Evolutionary conservation across 192 early-diverging fungal species (phyloP).

Genomic region (Podila epigama): DNA sequence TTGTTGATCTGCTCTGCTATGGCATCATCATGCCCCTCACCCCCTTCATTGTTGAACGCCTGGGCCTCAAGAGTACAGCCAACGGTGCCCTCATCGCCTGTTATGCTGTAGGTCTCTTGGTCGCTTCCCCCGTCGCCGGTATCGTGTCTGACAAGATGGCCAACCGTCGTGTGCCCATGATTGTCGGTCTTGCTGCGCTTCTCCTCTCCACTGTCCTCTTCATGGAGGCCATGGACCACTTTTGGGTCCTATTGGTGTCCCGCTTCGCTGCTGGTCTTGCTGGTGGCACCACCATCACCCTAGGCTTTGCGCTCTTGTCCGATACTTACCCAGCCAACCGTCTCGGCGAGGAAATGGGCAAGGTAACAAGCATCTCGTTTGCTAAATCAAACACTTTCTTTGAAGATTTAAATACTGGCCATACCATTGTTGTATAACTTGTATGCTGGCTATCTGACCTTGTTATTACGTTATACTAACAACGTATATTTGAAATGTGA

Average conservation of each 20-base stretch:
- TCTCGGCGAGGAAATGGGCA: conserved; percentile 55
- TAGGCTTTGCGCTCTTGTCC: conserved; percentile 44
- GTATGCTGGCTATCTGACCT: too few species aligned
- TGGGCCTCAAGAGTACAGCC: conserved; percentile 22
- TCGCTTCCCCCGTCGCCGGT: conserved; percentile 26
- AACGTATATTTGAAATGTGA: too few species aligned
- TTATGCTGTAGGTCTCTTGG: conserved; percentile 23
- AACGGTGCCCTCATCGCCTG: conserved; percentile 36
- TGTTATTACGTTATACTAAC: too few species aligned
- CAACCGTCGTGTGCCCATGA: conserved; percentile 42
- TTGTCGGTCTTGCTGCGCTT: conserved; percentile 35
- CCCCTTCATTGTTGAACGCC: conserved; percentile 19
- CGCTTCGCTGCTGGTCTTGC: conserved; percentile 32
- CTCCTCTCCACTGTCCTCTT: conserved; percentile 30
- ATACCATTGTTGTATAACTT: too few species aligned
- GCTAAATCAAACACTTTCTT: too few species aligned
- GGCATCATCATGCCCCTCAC: conserved; percentile 44
- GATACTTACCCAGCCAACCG: conserved; percentile 51
- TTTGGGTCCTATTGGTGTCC: conserved; percentile 25
- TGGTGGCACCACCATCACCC: conserved; percentile 38
- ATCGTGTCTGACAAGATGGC: conserved; percentile 31
- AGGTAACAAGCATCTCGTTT: too few species aligned
- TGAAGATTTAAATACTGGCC: too few species aligned
- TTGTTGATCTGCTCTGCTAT: conserved; percentile 38
- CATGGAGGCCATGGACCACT: conserved; percentile 43